phyloP scores from a whole-genome alignment of 371 early-diverging fungal species.

The Rhizopus microsporus region DNA sequence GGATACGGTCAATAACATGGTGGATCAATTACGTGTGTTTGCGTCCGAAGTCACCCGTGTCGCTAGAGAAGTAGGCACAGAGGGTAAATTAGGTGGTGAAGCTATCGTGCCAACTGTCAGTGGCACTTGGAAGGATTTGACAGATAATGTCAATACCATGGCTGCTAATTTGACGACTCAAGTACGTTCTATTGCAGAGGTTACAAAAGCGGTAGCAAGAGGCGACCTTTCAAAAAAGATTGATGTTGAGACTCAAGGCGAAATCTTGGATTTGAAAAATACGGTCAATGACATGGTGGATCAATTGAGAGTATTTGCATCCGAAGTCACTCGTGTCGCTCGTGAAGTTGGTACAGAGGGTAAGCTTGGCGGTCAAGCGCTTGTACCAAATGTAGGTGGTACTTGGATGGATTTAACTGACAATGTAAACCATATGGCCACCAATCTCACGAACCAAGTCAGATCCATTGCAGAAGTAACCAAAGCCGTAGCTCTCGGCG shows the following conservation, averaged over 20 bases:
- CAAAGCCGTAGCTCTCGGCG: conserved; percentile 54
- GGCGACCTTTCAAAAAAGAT: conserved; percentile 40
- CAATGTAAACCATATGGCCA: conserved; percentile 58
- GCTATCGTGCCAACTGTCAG: conserved; percentile 48
- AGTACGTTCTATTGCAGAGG: conserved; percentile 56
- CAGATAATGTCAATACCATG: conserved; percentile 62
- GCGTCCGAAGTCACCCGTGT: conserved; percentile 51
- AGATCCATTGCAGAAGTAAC: conserved; percentile 50
- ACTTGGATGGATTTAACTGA: conserved; percentile 64
- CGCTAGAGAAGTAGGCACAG: conserved; percentile 52
- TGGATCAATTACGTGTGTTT: conserved; percentile 41
- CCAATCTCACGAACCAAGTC: conserved; percentile 57
- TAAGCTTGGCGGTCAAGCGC: conserved; percentile 39
- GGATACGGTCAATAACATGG: conserved; percentile 28
- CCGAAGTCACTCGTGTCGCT: conserved; percentile 48
- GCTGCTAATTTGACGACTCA: conserved; percentile 61
- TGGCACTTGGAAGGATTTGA: conserved; percentile 68
- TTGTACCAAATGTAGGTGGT: conserved; percentile 51
- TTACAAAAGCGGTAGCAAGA: conserved; percentile 55
- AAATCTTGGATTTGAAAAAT: conserved; percentile 33
- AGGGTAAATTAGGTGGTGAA: conserved; percentile 43
- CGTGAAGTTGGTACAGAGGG: conserved; percentile 56
- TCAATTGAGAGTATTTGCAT: conserved; percentile 35
- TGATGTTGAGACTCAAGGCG: conserved; percentile 26
- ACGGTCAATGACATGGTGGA: conserved; percentile 46